phyloP scores from a whole-genome alignment of 1,139 yeast genomes.

The Candida glucosophila region DNA sequence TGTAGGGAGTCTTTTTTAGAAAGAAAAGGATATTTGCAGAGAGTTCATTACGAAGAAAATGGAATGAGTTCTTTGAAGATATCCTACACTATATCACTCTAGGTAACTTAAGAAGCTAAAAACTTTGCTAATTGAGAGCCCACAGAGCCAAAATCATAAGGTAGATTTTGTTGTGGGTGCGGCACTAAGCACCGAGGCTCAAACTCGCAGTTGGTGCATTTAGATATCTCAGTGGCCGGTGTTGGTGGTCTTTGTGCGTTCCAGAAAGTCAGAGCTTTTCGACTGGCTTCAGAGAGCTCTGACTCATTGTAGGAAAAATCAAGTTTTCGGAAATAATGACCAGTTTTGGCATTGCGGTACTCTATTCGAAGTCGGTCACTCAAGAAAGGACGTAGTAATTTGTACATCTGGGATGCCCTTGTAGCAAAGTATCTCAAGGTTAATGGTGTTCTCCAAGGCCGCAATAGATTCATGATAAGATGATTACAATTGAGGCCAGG shows the following conservation, averaged over 20 bases:
- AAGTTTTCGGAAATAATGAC: constrained; percentile 27
- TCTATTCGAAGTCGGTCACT: constrained; percentile 39
- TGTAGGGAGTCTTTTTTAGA: too few relatives aligned
- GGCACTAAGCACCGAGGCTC: constrained; percentile 25
- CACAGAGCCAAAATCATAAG: constrained; percentile 2
- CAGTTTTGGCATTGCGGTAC: constrained; percentile 34
- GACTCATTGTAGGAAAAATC: constrained; percentile 25
- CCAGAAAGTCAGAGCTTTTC: constrained; percentile 42
- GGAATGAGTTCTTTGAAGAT: constrained; percentile 34
- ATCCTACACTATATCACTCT: constrained; percentile 21
- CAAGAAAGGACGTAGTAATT: constrained; percentile 21
- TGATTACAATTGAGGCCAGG: constrained; percentile 1
- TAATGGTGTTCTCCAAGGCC: constrained; percentile 43
- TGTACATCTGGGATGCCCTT: constrained; percentile 42
- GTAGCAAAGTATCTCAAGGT: constrained; percentile 52
- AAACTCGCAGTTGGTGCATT: constrained; percentile 50
- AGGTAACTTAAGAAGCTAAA: constrained; percentile 1
- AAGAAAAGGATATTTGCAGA: constrained; percentile 38
- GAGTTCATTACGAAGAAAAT: constrained; percentile 26
- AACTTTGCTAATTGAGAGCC: constrained; percentile 4
- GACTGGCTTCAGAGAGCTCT: constrained; percentile 17
- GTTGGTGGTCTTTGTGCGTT: constrained; percentile 41
- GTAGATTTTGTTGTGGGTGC: constrained; percentile 8
- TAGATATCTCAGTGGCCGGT: constrained; percentile 24
- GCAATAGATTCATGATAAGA: constrained; percentile 11